Evolutionary conservation across 306 rosid genomes (phyloP), one percentile per base, ranked within the genome.

Genomic region (Lotus japonicus): DNA sequence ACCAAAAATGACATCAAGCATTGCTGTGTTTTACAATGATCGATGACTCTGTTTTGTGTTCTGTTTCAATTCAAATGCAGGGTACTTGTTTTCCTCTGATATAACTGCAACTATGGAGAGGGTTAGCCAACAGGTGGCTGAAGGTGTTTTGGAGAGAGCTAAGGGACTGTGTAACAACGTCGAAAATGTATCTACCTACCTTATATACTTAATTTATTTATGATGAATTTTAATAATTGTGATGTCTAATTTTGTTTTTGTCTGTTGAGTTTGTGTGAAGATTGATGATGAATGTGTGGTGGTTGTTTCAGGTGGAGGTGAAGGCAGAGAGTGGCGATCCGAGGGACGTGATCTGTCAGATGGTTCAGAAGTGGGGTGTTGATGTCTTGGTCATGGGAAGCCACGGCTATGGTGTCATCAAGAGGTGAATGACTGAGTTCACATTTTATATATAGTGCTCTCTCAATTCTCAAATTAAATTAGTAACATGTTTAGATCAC

Each of bases 351-450:
- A 90, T 94, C 18, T 85, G 98, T 77, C 60, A 82, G 42, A 74
- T 81, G 87, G 86, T 23, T n/a, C 89, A 85, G 42, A 84, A 72
- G 38, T 58, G 88, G 66, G 86, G 78, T 5, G 81, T 76, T 44
- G 89, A 94, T 49, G 21, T 90, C 11, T 50, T 94, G 41, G 95
- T 94, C 3, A 79, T 88, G 87, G 99, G 99, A 56, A 86, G 92
- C 82, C 99, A 77, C 21, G 97, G 97, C 0, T 85, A 88, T 62
- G 97, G 97, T 57, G 48, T 80, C 9, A 84, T 94, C 74, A 88
- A 90, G 83, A 94, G 98, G 95, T 77, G 8, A 31, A 42, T 26
- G 31, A 26, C 2, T 21, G 31, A 26, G 0, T 46, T 0, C 43
- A n/a, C 7, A 12, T 1, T n/a, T n/a, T n/a, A n/a, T n/a, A n/a